Evolutionary conservation across 768 basidiomycete species (phyloP).

Genomic region (Mycena haematopus): DNA sequence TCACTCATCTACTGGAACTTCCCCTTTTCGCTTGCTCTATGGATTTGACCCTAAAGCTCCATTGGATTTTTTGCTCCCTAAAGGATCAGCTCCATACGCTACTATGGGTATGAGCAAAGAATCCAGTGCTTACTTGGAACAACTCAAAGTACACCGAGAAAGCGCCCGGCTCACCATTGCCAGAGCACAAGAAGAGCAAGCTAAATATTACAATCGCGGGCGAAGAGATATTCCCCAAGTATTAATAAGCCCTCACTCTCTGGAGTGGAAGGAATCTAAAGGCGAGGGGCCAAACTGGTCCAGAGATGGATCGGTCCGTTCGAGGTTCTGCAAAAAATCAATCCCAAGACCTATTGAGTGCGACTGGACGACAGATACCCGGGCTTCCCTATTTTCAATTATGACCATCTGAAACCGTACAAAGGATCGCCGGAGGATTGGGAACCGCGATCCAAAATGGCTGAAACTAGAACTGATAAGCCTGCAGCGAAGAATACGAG

Average conservation of each 20-base stretch:
- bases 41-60: constrained; percentile 27
- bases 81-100: not conserved
- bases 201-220: constrained; percentile 27
- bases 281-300: constrained; percentile 31
- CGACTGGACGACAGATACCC: constrained; percentile 20
- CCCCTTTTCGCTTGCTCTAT: constrained; percentile 30
- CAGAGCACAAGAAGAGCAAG: no score
- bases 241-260: constrained; percentile 31
- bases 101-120: not conserved
- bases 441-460: no score
- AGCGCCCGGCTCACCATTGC: constrained; percentile 24
- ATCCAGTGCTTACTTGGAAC: not conserved
- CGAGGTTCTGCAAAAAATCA: constrained; percentile 25
- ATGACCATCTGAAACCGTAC: constrained; percentile 25
- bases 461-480: constrained; percentile 3
- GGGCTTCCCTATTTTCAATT: constrained; percentile 20
- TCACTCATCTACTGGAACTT: constrained; percentile 24
- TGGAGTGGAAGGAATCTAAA: constrained; percentile 31
- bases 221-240: constrained; percentile 11
- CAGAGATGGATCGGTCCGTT: constrained; percentile 17
- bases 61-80: not conserved
- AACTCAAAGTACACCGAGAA: constrained; percentile 9
- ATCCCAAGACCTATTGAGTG: constrained; percentile 12
- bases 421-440: not conserved
- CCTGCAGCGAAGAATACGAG: constrained; percentile 2